A percentile compares a stretch with the other conserved stretches of the same genome.
Evolutionary conservation across 305 asterid species (phyloP).

Genomic region (Fraxinus greggii): DNA sequence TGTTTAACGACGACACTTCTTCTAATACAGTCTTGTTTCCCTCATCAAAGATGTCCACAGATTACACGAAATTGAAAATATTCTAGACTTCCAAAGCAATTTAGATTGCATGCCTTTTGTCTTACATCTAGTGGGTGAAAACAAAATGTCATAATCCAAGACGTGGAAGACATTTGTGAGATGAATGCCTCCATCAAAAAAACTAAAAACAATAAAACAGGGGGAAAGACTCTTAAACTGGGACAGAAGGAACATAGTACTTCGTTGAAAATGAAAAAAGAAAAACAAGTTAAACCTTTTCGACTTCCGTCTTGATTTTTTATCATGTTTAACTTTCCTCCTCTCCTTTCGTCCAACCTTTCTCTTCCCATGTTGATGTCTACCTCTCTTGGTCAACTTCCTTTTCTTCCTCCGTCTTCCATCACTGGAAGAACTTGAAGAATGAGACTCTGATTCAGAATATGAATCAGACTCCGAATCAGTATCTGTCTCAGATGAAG

Average conservation of each 20-base stretch:
- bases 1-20: not conserved
- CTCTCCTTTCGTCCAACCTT: conserved; percentile 40
- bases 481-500: conserved; percentile 62
- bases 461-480: conserved; percentile 56
- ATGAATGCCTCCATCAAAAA: not conserved
- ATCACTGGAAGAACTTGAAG: conserved; percentile 87
- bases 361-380: conserved; percentile 45
- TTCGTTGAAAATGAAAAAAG: conserved; percentile 22
- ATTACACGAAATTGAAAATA: conserved; percentile 13
- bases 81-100: not conserved
- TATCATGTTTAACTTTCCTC: conserved; percentile 41
- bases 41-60: conserved; percentile 12
- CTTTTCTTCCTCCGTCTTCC: conserved; percentile 74
- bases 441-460: conserved; percentile 54
- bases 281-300: conserved; percentile 30
- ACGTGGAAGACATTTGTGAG: conserved; percentile 6
- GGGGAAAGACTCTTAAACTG: not conserved
- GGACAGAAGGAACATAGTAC: not conserved
- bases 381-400: conserved; percentile 52
- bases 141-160: conserved; percentile 1
- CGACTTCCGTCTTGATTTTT: conserved; percentile 51
- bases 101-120: not conserved
- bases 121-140: conserved; percentile 5
- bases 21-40: not conserved
- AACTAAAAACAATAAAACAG: not conserved